These are phyloP conservation scores for Salix koriyanagi DNA, from an alignment of 345 rosid species.

Conservation along the genomic window DNA sequence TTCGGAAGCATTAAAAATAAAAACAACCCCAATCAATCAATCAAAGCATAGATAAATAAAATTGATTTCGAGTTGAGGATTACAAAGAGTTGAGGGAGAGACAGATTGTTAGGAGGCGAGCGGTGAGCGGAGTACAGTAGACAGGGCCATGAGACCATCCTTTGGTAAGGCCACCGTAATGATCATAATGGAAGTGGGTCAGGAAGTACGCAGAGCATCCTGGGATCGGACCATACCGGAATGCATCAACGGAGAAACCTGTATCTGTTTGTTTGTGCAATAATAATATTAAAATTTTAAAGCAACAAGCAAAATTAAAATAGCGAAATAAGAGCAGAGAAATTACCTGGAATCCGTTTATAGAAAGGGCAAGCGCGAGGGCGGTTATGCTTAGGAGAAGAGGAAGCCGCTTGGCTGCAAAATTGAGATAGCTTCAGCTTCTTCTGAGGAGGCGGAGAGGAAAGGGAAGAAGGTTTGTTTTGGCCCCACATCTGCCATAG, in stretches of 20 bases:
- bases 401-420: too few relatives aligned
- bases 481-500: conserved; percentile 66
- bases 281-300: too few relatives aligned
- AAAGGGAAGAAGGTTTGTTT: conserved; percentile 17
- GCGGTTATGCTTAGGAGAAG: background rate
- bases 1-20: background rate
- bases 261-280: conserved; percentile 38
- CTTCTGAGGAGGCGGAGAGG: conserved; percentile 12
- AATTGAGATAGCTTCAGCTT: background rate
- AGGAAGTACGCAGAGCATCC: conserved; percentile 73
- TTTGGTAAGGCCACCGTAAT: conserved; percentile 68
- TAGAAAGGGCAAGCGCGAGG: conserved; percentile 68
- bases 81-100: conserved; percentile 56
- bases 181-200: conserved; percentile 76
- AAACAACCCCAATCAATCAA: background rate
- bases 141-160: conserved; percentile 72
- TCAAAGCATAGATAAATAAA: background rate
- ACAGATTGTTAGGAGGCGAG: conserved; percentile 54
- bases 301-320: background rate
- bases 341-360: conserved; percentile 65
- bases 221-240: conserved; percentile 59
- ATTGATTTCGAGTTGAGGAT: conserved; percentile 5
- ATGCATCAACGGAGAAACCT: conserved; percentile 68
- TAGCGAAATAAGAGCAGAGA: background rate
- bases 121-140: conserved; percentile 61